These are phyloP conservation scores for Cercospora sp. DNA, from an alignment of 2,329 filamentous ascomycete genomes.

Conservation along the genomic window DNA sequence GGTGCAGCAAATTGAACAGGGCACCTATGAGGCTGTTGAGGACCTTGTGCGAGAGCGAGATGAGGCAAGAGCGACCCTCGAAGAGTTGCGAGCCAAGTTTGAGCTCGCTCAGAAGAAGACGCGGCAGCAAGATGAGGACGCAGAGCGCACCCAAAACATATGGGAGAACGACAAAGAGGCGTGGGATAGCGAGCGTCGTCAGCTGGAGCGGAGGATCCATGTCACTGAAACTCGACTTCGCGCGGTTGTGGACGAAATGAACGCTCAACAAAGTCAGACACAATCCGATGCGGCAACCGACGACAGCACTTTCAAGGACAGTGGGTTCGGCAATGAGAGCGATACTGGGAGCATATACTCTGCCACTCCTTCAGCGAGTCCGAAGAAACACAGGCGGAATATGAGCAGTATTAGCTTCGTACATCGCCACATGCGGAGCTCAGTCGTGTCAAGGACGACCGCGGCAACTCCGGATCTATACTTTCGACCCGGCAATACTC, in stretches of 20 bases:
- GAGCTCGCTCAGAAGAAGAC: constrained; percentile 76
- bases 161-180: constrained; percentile 82
- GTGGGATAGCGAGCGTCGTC: constrained; percentile 82
- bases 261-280: constrained; percentile 59
- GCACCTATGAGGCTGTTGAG: constrained; percentile 79
- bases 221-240: constrained; percentile 87
- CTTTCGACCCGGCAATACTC: constrained; percentile 68
- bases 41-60: constrained; percentile 85
- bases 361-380: constrained; percentile 40
- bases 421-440: constrained; percentile 28
- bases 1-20: constrained; percentile 81
- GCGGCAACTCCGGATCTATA: constrained; percentile 48
- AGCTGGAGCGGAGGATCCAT: constrained; percentile 80
- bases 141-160: constrained; percentile 71
- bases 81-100: constrained; percentile 74
- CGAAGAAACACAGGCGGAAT: constrained; percentile 37
- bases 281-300: constrained; percentile 48
- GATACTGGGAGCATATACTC: constrained; percentile 72
- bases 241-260: constrained; percentile 80
- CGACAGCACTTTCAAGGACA: constrained; percentile 64
- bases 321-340: constrained; percentile 55
- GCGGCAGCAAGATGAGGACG: constrained; percentile 79
- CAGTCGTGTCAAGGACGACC: constrained; percentile 28
- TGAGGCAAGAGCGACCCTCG: constrained; percentile 69
- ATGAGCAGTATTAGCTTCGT: constrained; percentile 37